Conservation (phyloP, 192 early-diverging fungal genomes). For the Coemansia sp. region DNA sequence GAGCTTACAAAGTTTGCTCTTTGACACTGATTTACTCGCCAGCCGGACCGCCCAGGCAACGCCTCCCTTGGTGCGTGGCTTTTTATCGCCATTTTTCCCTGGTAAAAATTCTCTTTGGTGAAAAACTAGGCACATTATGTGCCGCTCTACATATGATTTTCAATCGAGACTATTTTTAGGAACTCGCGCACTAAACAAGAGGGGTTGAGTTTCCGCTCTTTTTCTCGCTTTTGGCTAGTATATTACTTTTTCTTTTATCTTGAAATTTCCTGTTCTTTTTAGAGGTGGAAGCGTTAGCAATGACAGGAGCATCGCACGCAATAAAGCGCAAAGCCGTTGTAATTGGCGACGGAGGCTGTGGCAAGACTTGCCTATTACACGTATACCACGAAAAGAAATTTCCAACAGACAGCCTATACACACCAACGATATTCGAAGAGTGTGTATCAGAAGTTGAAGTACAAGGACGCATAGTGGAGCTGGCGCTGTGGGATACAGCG, state of each 20-base stretch:
- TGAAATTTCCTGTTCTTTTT: neutral
- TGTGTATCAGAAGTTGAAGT: conserved; percentile 87
- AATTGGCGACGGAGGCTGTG: conserved; percentile 89
- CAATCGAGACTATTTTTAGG: neutral
- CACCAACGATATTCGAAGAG: conserved; percentile 95
- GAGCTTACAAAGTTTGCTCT: neutral
- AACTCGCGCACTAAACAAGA: neutral
- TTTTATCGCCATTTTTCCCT: neutral
- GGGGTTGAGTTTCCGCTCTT: neutral
- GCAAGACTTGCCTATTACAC: conserved; percentile 86
- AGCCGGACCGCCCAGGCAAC: neutral
- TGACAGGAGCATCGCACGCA: conserved; percentile 6
- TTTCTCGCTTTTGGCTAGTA: neutral
- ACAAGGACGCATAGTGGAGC: conserved; percentile 82
- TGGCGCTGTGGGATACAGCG: conserved; percentile 96
- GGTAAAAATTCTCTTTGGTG: too few relatives aligned
- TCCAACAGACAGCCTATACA: conserved; percentile 65
- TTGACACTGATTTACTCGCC: neutral
- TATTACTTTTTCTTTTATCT: conserved; percentile 1
- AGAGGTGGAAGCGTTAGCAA: neutral
- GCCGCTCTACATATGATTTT: neutral
- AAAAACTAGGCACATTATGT: too few relatives aligned
- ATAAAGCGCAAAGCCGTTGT: conserved; percentile 74
- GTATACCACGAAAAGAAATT: conserved; percentile 82
- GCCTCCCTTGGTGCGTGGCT: neutral